These are phyloP conservation scores for Mycena epipterygia DNA, from an alignment of 768 basidiomycete species.

Conservation along the genomic window DNA sequence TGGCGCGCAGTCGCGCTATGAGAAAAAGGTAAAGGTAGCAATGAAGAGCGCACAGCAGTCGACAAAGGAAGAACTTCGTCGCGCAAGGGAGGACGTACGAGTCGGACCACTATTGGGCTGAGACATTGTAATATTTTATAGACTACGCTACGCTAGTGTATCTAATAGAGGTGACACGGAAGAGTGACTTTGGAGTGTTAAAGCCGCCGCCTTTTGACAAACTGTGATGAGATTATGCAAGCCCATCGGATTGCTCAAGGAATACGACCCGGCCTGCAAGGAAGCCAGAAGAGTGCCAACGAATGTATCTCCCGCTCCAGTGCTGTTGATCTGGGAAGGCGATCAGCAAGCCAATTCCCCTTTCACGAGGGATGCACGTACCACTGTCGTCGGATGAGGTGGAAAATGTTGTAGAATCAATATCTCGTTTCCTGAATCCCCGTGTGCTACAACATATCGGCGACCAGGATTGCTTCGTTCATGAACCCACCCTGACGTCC, in stretches of 20 bases:
- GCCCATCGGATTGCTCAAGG: slow-evolving; percentile 60
- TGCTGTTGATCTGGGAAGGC: slow-evolving; percentile 89
- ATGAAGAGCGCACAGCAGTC: slow-evolving; percentile 49
- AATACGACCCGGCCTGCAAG: slow-evolving; percentile 59
- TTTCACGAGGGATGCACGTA: too few relatives aligned
- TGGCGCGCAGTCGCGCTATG: slow-evolving; percentile 74
- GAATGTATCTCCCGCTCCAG: slow-evolving; percentile 93
- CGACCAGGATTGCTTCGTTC: slow-evolving; percentile 60
- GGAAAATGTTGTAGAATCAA: slow-evolving; percentile 84
- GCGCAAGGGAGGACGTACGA: slow-evolving; percentile 66
- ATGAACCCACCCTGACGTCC: slow-evolving; percentile 63
- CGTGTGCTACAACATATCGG: slow-evolving; percentile 67
- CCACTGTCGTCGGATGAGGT: slow-evolving; percentile 57
- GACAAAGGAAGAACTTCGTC: slow-evolving; percentile 65
- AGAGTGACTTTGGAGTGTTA: slow-evolving; percentile 68
- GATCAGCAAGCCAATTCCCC: too few relatives aligned
- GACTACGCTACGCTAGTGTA: slow-evolving; percentile 25
- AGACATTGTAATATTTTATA: slow-evolving; percentile 9
- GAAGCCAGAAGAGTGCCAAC: slow-evolving; percentile 87
- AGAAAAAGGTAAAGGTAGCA: slow-evolving; percentile 62
- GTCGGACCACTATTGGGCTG: slow-evolving; percentile 66
- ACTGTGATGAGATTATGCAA: slow-evolving; percentile 61
- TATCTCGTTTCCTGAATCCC: slow-evolving; percentile 57
- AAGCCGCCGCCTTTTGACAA: slow-evolving; percentile 75
- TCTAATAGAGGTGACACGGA: slow-evolving; percentile 77